A percentile compares a stretch with the other conserved stretches of the same genome.
Conservation (phyloP, 1,139 yeast species). For the Geotrichum reessii region DNA sequence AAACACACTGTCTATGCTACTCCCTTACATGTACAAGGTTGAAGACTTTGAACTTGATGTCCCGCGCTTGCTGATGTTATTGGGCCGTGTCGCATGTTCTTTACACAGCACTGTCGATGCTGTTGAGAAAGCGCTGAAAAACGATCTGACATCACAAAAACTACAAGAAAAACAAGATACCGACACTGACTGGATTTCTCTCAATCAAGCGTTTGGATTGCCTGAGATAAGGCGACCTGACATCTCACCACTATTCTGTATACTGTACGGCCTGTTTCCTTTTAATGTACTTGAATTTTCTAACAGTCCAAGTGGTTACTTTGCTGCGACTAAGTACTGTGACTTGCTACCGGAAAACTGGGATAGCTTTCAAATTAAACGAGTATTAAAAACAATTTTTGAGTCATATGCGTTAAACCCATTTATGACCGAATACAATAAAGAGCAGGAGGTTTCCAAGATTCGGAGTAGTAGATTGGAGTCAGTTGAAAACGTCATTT, state of each 20-base stretch:
- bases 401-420: conserved; percentile 13
- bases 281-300: conserved; percentile 45
- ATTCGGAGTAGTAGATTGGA: neutral
- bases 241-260: conserved; percentile 39
- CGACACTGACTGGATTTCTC: conserved; percentile 33
- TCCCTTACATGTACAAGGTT: conserved; percentile 45
- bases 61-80: neutral
- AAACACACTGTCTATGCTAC: conserved; percentile 46
- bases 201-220: conserved; percentile 24
- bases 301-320: conserved; percentile 37
- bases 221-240: conserved; percentile 26
- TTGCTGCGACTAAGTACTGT: neutral
- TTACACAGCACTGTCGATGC: neutral
- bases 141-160: neutral
- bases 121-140: neutral
- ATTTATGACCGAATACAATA: conserved; percentile 3
- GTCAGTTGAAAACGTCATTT: conserved; percentile 8
- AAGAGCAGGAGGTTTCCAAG: conserved; percentile 11
- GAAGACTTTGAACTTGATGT: neutral
- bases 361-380: conserved; percentile 7
- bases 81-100: neutral
- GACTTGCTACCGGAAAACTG: conserved; percentile 12
- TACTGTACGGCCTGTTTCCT: conserved; percentile 61
- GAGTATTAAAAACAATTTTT: conserved; percentile 8
- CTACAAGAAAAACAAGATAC: neutral